Conservation (phyloP, 345 rosid genomes). For the Aquilaria malaccensis region DNA sequence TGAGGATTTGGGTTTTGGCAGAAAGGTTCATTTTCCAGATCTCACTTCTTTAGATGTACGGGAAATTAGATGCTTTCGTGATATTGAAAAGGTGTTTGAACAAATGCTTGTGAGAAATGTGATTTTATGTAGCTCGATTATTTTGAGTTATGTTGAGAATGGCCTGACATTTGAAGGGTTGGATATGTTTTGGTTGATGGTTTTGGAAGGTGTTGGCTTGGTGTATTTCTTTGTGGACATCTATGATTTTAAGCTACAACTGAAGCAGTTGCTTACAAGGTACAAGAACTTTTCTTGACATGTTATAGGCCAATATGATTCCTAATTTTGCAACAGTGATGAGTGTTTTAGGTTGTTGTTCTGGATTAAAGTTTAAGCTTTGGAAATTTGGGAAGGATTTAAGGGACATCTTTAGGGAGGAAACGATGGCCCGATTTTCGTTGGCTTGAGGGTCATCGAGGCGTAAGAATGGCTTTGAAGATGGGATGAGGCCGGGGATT, state of each 20-base stretch:
- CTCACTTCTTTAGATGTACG: conserved; percentile 51
- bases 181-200: conserved; percentile 37
- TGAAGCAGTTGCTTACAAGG: conserved; percentile 35
- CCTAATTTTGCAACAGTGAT: conserved; percentile 58
- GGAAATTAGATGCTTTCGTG: conserved; percentile 39
- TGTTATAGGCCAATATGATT: conserved; percentile 34
- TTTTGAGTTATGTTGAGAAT: conserved; percentile 47
- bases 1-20: conserved; percentile 38
- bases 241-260: conserved; percentile 66
- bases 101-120: conserved; percentile 43
- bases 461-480: conserved; percentile 17
- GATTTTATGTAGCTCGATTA: conserved; percentile 64
- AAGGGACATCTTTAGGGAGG: conserved; percentile 37
- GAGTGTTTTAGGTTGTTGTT: conserved; percentile 59
- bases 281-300: conserved; percentile 45
- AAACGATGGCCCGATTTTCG: conserved; percentile 44
- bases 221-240: conserved; percentile 65
- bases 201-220: conserved; percentile 32
- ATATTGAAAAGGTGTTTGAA: conserved; percentile 58
- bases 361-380: conserved; percentile 32
- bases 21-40: conserved; percentile 52
- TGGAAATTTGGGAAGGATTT: conserved; percentile 36
- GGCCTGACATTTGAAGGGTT: conserved; percentile 37
- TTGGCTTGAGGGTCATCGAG: conserved; percentile 28
- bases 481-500: conserved; percentile 38